A percentile compares a stretch with the other conserved stretches of the same genome.
Conservation (phyloP, 805 yeast genomes). For the Lipomyces yamanashiensis region DNA sequence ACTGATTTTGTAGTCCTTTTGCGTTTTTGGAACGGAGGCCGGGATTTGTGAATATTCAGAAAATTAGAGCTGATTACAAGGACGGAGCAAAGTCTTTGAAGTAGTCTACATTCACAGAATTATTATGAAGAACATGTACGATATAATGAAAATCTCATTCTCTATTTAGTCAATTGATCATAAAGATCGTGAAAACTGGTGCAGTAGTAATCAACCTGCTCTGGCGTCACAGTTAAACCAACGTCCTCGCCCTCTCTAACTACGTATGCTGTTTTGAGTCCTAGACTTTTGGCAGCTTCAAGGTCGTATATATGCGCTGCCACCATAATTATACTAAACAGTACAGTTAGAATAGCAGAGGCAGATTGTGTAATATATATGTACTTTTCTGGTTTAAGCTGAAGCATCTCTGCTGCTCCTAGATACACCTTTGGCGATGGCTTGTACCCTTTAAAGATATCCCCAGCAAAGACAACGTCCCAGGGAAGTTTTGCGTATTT, state of each 20-base stretch:
- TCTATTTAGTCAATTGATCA: constrained; percentile 11
- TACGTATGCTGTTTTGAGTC: constrained; percentile 29
- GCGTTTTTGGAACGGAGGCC: constrained; percentile 29
- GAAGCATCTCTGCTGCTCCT: constrained; percentile 29
- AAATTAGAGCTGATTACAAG: constrained; percentile 6
- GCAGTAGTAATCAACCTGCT: constrained; percentile 24
- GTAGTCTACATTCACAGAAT: not conserved
- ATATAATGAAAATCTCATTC: not conserved
- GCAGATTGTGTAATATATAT: not conserved
- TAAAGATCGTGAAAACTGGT: constrained; percentile 22
- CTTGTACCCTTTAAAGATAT: constrained; percentile 31
- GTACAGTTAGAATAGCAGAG: not conserved
- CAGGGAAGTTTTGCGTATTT: constrained; percentile 33
- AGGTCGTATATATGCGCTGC: constrained; percentile 36
- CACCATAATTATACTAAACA: constrained; percentile 28
- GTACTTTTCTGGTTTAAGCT: constrained; percentile 32
- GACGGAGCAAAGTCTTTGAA: not conserved
- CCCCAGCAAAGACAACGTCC: constrained; percentile 34
- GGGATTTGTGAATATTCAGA: constrained; percentile 18
- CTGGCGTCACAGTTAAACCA: constrained; percentile 17
- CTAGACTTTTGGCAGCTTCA: constrained; percentile 25
- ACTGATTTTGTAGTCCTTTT: constrained; percentile 24
- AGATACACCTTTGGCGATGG: constrained; percentile 32
- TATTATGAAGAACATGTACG: not conserved
- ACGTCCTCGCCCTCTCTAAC: constrained; percentile 29